Conservation (phyloP, 2,329 filamentous ascomycete species). For the Trichoderma arundinaceum region DNA sequence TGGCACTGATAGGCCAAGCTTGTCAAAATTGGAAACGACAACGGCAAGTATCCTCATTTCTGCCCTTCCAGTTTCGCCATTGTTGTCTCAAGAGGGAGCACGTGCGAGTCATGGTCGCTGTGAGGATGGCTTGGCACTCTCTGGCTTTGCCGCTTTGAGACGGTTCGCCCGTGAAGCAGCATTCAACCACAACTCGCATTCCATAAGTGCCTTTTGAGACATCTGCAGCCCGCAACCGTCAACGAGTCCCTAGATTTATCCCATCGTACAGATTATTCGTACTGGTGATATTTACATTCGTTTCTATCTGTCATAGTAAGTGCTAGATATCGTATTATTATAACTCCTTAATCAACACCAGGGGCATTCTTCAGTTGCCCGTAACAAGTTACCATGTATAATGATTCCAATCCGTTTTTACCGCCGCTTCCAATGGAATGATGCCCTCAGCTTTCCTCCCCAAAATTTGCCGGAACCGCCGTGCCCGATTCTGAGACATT, state of each 20-base stretch:
- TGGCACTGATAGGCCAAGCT: no score
- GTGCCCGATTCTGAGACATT: constrained; percentile 32
- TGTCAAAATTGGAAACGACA: no score
- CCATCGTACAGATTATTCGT: background rate
- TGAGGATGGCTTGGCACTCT: background rate
- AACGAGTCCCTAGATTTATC: background rate
- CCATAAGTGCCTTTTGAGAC: background rate
- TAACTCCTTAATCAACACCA: background rate
- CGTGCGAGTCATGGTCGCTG: background rate
- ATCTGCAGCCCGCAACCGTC: background rate
- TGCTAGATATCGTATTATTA: constrained; percentile 17
- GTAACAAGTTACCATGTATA: background rate
- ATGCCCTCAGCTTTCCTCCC: constrained; percentile 35
- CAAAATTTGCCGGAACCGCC: constrained; percentile 31
- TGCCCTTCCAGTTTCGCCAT: no score
- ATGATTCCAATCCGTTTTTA: no score
- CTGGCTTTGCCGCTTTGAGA: constrained; percentile 1
- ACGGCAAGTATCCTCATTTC: no score
- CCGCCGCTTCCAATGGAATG: background rate
- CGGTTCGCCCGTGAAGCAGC: background rate
- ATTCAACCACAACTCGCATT: constrained; percentile 1
- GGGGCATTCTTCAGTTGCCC: background rate
- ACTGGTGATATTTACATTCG: constrained; percentile 16
- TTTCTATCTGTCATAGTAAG: constrained; percentile 10
- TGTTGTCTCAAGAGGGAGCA: background rate